These are phyloP conservation scores for Crithidia bombi DNA, from an alignment of 208 protist genomes.

Conservation along the genomic window DNA sequence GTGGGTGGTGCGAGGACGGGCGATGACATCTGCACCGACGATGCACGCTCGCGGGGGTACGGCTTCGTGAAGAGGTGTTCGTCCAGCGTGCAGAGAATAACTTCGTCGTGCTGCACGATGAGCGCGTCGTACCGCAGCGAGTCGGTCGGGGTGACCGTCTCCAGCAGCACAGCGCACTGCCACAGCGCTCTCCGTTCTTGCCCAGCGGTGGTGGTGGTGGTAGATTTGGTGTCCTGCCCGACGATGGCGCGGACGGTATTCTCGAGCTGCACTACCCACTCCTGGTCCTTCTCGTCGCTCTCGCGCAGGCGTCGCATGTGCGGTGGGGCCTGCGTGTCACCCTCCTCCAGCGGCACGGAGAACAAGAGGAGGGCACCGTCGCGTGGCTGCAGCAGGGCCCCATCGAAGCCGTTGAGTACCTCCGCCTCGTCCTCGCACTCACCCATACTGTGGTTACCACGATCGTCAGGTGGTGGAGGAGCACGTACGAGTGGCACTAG, in stretches of 20 bases:
- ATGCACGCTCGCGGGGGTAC: not conserved
- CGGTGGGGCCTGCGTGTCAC: conserved; percentile 19
- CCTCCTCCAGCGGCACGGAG: conserved; percentile 22
- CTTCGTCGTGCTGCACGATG: conserved; percentile 24
- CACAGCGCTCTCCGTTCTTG: conserved; percentile 13
- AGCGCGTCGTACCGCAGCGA: conserved; percentile 29
- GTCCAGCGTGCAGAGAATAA: conserved; percentile 28
- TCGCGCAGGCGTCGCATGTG: conserved; percentile 24
- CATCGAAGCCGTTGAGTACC: conserved; percentile 36
- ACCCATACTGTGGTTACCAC: not conserved
- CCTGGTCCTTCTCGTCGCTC: conserved; percentile 16
- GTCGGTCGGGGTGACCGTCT: conserved; percentile 7
- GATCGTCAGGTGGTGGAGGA: not conserved
- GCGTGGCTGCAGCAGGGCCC: conserved; percentile 29
- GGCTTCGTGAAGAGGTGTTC: conserved; percentile 21
- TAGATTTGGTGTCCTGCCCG: too few species aligned
- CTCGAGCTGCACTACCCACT: conserved; percentile 28
- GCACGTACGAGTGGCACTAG: conserved; percentile 3
- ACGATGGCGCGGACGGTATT: conserved; percentile 31
- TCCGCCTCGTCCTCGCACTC: not conserved
- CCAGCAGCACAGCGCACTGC: conserved; percentile 26
- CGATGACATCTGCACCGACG: not conserved
- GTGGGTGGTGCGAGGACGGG: not conserved
- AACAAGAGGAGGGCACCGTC: conserved; percentile 29
- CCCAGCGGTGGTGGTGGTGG: conserved; percentile 2